A percentile compares a stretch with the other conserved stretches of the same genome.
These are phyloP conservation scores for Achaetomiella virescens DNA, from an alignment of 495 filamentous ascomycete genomes.

Conservation along the genomic window DNA sequence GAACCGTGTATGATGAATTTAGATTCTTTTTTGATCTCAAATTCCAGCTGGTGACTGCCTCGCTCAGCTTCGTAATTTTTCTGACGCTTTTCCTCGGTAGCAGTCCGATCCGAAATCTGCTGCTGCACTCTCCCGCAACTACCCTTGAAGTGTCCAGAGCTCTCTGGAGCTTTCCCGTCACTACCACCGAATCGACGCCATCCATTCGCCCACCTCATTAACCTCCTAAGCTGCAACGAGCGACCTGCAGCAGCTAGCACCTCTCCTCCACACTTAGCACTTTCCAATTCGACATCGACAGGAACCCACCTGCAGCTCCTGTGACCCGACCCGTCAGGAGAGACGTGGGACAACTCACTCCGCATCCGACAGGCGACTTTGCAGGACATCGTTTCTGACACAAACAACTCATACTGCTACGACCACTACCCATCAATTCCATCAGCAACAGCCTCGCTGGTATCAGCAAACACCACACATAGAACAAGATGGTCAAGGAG, in stretches of 20 bases:
- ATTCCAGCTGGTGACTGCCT: constrained; percentile 2
- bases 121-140: background rate
- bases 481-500: constrained; percentile 70
- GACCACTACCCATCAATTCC: background rate
- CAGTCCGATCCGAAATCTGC: constrained; percentile 3
- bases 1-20: background rate
- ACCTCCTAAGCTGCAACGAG: constrained; percentile 14
- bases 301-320: constrained; percentile 1
- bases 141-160: constrained; percentile 8
- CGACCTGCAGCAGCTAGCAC: constrained; percentile 12
- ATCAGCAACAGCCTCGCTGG: background rate
- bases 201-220: constrained; percentile 9
- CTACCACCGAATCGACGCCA: background rate
- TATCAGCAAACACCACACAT: background rate
- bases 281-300: constrained; percentile 11
- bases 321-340: constrained; percentile 15
- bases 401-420: background rate
- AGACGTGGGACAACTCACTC: constrained; percentile 5
- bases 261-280: constrained; percentile 4
- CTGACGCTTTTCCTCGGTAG: background rate
- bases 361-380: background rate
- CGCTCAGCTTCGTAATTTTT: constrained; percentile 1
- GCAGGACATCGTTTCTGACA: background rate
- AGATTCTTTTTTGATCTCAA: background rate
- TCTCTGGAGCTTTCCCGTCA: constrained; percentile 7